These are phyloP conservation scores for Eremothecium gossypii DNA, from an alignment of 1,139 yeast species.

Conservation along the genomic window DNA sequence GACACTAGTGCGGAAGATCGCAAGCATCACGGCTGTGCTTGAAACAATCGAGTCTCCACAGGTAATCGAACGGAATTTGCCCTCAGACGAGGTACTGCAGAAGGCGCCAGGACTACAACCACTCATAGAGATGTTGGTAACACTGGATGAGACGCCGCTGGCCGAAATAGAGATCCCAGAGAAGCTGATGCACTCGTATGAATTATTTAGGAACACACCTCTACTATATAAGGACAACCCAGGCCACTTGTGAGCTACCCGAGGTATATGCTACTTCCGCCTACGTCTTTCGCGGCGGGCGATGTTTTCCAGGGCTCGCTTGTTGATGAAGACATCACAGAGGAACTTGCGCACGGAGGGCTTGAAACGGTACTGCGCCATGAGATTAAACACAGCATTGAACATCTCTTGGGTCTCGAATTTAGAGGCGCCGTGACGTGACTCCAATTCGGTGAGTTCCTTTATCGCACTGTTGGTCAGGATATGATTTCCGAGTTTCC, in stretches of 20 bases:
- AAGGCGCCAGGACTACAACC: conserved; percentile 22
- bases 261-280: conserved; percentile 1
- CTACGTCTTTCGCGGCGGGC: conserved; percentile 36
- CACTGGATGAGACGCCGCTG: conserved; percentile 7
- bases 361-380: conserved; percentile 61
- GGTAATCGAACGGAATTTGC: conserved; percentile 5
- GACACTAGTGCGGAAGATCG: conserved; percentile 25
- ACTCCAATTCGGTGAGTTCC: conserved; percentile 49
- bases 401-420: conserved; percentile 54
- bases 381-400: conserved; percentile 47
- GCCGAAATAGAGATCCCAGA: conserved; percentile 19
- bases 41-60: conserved; percentile 15
- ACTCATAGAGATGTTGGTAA: conserved; percentile 16
- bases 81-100: conserved; percentile 14
- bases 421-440: conserved; percentile 38
- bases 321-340: conserved; percentile 56
- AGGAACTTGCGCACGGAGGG: conserved; percentile 56
- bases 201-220: conserved; percentile 22
- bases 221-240: conserved; percentile 22
- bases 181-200: conserved; percentile 22
- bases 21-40: conserved; percentile 22
- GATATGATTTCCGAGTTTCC: conserved; percentile 56
- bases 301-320: conserved; percentile 46
- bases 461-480: conserved; percentile 56
- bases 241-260: not conserved